Percentiles rank a stretch among this genome's conserved stretches.
These are phyloP conservation scores for Erysimum cheiranthoides DNA, from an alignment of 345 rosid genomes.

Conservation along the genomic window DNA sequence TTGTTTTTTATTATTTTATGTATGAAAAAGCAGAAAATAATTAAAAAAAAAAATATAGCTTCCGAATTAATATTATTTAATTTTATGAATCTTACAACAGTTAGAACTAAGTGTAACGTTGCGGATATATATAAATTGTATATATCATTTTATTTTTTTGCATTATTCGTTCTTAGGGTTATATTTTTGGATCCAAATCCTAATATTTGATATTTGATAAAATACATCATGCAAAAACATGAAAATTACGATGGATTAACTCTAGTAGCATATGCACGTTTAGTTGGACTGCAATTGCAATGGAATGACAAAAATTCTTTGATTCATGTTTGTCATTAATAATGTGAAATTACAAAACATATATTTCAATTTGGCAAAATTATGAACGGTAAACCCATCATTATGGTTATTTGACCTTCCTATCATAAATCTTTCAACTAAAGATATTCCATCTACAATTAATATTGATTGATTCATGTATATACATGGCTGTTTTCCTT, in stretches of 20 bases:
- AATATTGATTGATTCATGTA: conserved; percentile 4
- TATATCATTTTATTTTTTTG: background rate
- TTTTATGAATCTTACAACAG: too few relatives aligned
- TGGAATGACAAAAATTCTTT: background rate
- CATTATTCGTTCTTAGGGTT: background rate
- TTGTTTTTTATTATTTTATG: too few relatives aligned
- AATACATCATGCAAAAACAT: background rate
- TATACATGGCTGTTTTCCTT: conserved; percentile 19
- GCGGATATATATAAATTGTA: background rate
- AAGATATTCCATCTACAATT: background rate
- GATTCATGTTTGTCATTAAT: background rate
- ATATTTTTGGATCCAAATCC: background rate
- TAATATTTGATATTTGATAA: background rate
- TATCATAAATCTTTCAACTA: conserved; percentile 9
- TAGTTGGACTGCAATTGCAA: background rate
- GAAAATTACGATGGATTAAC: background rate
- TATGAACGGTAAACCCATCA: background rate
- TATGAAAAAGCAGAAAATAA: too few relatives aligned
- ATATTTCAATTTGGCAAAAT: background rate
- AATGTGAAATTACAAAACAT: background rate
- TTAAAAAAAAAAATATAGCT: too few relatives aligned
- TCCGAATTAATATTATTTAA: too few relatives aligned
- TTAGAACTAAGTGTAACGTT: too few relatives aligned
- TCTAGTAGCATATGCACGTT: background rate
- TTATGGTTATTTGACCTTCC: background rate